Percentiles rank a stretch among this genome's conserved stretches.
Evolutionary conservation across 2,329 filamentous ascomycete genomes (phyloP).

Genomic region (Talaromyces piceae): DNA sequence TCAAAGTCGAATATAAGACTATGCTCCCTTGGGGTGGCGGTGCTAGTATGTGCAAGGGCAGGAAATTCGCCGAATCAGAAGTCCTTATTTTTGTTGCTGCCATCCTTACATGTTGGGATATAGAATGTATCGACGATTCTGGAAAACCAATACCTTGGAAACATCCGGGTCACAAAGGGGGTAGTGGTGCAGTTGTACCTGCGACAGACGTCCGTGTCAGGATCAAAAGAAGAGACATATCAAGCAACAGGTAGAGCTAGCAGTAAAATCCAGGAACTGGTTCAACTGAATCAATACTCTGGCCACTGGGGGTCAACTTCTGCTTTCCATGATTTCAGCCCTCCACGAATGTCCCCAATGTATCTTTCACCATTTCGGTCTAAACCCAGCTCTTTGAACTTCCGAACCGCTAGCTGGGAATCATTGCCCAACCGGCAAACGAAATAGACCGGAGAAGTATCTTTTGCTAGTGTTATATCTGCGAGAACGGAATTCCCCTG

Average conservation of each 20-base stretch:
- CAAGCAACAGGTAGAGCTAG: not conserved
- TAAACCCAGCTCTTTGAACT: constrained; percentile 32
- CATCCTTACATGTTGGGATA: constrained; percentile 50
- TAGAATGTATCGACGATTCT: constrained; percentile 31
- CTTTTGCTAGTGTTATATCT: constrained; percentile 16
- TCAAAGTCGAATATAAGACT: constrained; percentile 13
- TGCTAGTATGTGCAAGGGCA: constrained; percentile 39
- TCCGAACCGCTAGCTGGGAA: constrained; percentile 39
- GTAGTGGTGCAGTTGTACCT: not conserved
- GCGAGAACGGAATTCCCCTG: constrained; percentile 23
- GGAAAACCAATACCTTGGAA: constrained; percentile 40
- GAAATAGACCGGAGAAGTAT: constrained; percentile 33
- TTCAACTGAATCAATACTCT: constrained; percentile 26
- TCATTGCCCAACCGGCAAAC: constrained; percentile 45
- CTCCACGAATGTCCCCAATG: constrained; percentile 37
- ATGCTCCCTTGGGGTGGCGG: constrained; percentile 45
- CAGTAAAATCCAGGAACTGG: not conserved
- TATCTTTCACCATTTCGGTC: constrained; percentile 26
- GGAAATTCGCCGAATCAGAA: constrained; percentile 44
- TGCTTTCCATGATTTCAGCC: constrained; percentile 35
- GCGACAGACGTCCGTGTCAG: constrained; percentile 5
- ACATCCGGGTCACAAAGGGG: constrained; percentile 35
- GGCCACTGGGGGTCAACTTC: constrained; percentile 36
- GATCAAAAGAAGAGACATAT: constrained; percentile 1
- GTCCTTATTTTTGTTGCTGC: constrained; percentile 45